These are phyloP conservation scores for Boletus vermiculosoides DNA, from an alignment of 768 basidiomycete species.

Conservation along the genomic window DNA sequence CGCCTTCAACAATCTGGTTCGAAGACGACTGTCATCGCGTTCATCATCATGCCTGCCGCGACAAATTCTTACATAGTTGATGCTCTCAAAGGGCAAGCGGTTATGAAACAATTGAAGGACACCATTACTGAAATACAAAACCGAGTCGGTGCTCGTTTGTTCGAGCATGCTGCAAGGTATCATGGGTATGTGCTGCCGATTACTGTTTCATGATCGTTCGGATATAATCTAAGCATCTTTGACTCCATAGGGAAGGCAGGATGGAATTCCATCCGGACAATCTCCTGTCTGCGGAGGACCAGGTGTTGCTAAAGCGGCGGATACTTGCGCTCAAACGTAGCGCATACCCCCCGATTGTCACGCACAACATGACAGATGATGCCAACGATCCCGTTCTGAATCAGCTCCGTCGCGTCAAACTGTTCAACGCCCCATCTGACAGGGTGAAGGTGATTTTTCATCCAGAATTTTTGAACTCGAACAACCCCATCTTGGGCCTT, in stretches of 20 bases:
- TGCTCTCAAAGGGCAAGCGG: constrained; percentile 95
- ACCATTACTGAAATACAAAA: constrained; percentile 96
- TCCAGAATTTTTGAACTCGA: constrained; percentile 96
- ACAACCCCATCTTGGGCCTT: constrained; percentile 94
- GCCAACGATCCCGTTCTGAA: constrained; percentile 88
- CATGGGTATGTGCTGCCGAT: constrained; percentile 62
- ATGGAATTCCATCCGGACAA: constrained; percentile 70
- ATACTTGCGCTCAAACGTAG: constrained; percentile 96
- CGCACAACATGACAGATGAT: constrained; percentile 99
- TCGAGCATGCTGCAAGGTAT: constrained; percentile 92
- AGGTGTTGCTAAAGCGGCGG: constrained; percentile 90
- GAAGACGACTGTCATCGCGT: constrained; percentile 87
- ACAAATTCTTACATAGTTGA: constrained; percentile 98
- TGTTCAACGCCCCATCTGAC: constrained; percentile 87
- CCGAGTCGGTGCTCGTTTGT: constrained; percentile 86
- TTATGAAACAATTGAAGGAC: constrained; percentile 93
- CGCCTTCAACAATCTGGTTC: constrained; percentile 62
- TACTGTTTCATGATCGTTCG: not conserved
- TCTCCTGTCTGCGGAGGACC: constrained; percentile 88
- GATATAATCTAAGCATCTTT: not conserved
- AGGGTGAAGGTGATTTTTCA: constrained; percentile 98
- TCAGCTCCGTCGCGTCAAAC: constrained; percentile 89
- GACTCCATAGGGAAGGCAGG: constrained; percentile 58
- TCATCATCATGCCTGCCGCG: constrained; percentile 97
- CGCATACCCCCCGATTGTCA: constrained; percentile 93